Conservation (phyloP, 2,329 filamentous ascomycete species). For the Colletotrichum cordylinicola region DNA sequence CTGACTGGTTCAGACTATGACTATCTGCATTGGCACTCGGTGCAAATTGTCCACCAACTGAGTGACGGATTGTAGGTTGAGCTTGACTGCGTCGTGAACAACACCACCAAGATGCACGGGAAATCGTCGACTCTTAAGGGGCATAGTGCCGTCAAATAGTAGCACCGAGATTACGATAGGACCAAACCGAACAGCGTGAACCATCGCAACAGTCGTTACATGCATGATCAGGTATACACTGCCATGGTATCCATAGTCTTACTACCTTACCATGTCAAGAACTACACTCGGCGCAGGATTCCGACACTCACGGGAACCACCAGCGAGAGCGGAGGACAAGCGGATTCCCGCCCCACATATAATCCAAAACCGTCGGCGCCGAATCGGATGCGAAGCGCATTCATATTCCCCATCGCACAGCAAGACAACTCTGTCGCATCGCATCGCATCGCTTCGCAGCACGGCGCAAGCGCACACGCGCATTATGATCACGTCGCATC, state of each 20-base stretch:
- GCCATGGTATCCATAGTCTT: too few species aligned
- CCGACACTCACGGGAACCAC: not conserved
- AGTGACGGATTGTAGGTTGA: not conserved
- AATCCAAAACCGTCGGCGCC: not conserved
- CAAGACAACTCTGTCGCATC: not conserved
- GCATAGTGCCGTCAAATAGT: not conserved
- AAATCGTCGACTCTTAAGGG: not conserved
- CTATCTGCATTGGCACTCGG: not conserved
- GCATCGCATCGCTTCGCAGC: not conserved
- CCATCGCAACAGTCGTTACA: not conserved
- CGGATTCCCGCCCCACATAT: not conserved
- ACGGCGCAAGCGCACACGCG: not conserved
- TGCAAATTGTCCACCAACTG: not conserved
- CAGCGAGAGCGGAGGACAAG: conserved; percentile 6
- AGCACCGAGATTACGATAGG: not conserved
- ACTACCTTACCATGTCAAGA: too few species aligned
- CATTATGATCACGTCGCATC: not conserved
- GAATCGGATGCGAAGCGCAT: conserved; percentile 12
- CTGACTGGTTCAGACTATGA: not conserved
- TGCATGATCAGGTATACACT: not conserved
- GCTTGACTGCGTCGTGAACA: not conserved
- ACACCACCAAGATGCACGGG: not conserved
- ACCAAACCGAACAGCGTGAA: not conserved
- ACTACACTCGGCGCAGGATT: not conserved
- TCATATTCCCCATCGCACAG: not conserved